Base-by-base conservation (phyloP, 768 basidiomycete species). In the Butyriboletus loyo region DNA sequence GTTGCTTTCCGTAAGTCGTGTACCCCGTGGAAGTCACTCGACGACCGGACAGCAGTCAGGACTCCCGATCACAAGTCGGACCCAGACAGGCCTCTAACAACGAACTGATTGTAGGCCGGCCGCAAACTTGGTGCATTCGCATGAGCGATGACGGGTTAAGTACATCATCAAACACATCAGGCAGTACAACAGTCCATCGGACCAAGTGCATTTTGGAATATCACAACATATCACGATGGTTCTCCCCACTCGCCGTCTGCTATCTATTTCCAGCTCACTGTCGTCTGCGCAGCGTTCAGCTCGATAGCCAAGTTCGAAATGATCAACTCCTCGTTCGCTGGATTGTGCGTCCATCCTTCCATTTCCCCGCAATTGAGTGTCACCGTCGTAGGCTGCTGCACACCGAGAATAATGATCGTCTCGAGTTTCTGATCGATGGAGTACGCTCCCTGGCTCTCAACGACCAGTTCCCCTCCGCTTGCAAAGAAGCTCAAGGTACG, bases 341-440 rank as follows among this genome's bases (percentile, higher is more conserved):
- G 55, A 24, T 68, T 54, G 58, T 80, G 85, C 15, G 61, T 62
- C 77, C 77, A 81, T 22, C 53, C 62, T 8, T 60, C 36, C 13
- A 74, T 56, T 5, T 7, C 46, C 34, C 66, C 56, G 15, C 75
- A 76, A 49, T 77, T 66, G 32, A 83, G 47, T 7, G 53, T 65
- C 5, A 85, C 77, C 6, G 36, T 48, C 13, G 41, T 57, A 5
- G 83, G 83, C 25, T 65, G 66, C n/a, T 62, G 52, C 7, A 80
- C 77, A 0, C 86, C 87, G 19, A 89, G 75, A 11, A 90, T 61
- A 3, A 79, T 85, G 42, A 89, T 64, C 21, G 73, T 72, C 46
- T 73, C 68, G 49, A 90, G 65, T 45, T 63, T 72, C 56, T 82
- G 82, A 4, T 50, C 60, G 11, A 87, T 61, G 1, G 7, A 1